Evolutionary conservation across 2,329 filamentous ascomycete genomes (phyloP), one percentile per base, ranked within the genome.

Genomic region (Cladosporium sp.): DNA sequence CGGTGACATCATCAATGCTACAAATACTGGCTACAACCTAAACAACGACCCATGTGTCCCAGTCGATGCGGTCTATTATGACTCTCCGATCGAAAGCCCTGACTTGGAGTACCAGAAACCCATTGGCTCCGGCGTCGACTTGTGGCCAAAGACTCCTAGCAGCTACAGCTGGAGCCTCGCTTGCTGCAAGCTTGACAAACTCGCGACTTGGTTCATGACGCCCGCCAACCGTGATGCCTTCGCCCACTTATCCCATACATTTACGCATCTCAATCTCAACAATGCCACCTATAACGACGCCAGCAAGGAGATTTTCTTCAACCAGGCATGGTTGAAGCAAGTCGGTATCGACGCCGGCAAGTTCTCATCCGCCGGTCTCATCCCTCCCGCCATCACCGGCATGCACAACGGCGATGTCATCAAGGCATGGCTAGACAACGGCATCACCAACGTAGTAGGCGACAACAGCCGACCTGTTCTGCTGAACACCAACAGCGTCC

Each of bases 391-490:
- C 30, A 84, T 84, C 54, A 84, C 81, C 1, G 81, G 81, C 43
- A 62, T 84, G 20, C 79, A 83, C 68, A 84, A 84, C 56, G 80
- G 78, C n/a, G 81, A 84, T 63, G 80, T 74, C 9, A 75, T 84
- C 41, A 67, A 68, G 47, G 81, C 79, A 6, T 84, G 79, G 79
- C 70, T 70, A 58, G 78, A 81, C 39, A 79, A 79, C 52, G 80
- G 80, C n/a, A 78, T 84, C 56, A 70, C 64, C 15, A 76, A 79
- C 56, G 80, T 79, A 44, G 80, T 84, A n/a, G 81, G 81, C 32
- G 81, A 84, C 63, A 84, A 84, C 66, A 83, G 80, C 2, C 74
- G 81, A 7, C 69, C 79, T 0, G 66, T 70, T 3, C 70, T 84
- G 6, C 64, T 78, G 52, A 83, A 82, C 48, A 38, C 47, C 27